Conservation (phyloP, 169 alveolate genomes). For the Babesia bovis region DNA sequence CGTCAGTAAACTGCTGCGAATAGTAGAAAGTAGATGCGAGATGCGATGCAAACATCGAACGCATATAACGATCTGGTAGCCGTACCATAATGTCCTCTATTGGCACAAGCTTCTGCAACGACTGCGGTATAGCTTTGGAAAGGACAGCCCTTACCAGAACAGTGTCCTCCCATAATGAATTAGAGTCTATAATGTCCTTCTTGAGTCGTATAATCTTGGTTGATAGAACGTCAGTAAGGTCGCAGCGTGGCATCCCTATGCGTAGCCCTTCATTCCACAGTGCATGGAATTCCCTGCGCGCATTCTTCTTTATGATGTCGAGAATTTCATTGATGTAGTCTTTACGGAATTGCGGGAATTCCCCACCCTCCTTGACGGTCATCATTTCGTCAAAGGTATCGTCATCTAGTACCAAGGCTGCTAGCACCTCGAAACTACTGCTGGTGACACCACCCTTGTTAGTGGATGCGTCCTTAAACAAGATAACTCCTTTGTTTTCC, state of each 20-base stretch:
- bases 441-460: slow-evolving; percentile 88
- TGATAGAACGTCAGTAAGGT: slow-evolving; percentile 79
- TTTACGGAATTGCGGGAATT: slow-evolving; percentile 61
- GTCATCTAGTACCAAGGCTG: slow-evolving; percentile 80
- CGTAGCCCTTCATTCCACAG: slow-evolving; percentile 77
- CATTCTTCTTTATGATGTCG: slow-evolving; percentile 66
- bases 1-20: slow-evolving; percentile 73
- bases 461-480: slow-evolving; percentile 84
- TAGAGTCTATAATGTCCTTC: slow-evolving; percentile 66
- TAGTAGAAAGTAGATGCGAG: slow-evolving; percentile 81
- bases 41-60: slow-evolving; percentile 77
- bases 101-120: slow-evolving; percentile 65
- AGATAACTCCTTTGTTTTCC: slow-evolving; percentile 76
- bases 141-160: slow-evolving; percentile 48
- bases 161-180: slow-evolving; percentile 72
- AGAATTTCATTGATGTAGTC: slow-evolving; percentile 73
- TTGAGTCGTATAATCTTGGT: slow-evolving; percentile 76
- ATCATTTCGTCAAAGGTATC: slow-evolving; percentile 33
- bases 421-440: slow-evolving; percentile 83
- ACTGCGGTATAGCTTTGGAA: slow-evolving; percentile 66
- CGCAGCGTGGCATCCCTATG: slow-evolving; percentile 78
- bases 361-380: slow-evolving; percentile 42
- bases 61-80: slow-evolving; percentile 76
- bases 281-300: slow-evolving; percentile 71
- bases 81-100: slow-evolving; percentile 70